Conservation (phyloP, 495 filamentous ascomycete species). For the Hamigera avellanea region DNA sequence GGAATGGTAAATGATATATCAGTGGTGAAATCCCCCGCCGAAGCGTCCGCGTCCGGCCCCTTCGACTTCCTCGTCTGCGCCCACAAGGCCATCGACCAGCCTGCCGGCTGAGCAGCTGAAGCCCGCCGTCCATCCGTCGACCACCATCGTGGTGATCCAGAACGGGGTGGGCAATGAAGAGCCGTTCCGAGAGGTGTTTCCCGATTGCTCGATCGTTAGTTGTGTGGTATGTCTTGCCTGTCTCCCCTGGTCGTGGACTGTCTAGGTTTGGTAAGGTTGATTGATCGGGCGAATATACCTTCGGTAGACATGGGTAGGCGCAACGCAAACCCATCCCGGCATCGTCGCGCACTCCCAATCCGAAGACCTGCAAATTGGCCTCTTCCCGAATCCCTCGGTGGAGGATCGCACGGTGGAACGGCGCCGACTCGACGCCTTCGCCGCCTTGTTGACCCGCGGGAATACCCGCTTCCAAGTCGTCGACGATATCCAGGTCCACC, state of each 20-base stretch:
- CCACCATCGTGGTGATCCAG: slow-evolving; percentile 20
- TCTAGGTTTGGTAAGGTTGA: background rate
- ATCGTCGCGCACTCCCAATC: slow-evolving; percentile 31
- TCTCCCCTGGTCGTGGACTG: too few relatives aligned
- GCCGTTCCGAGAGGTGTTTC: slow-evolving; percentile 16
- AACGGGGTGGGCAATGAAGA: slow-evolving; percentile 29
- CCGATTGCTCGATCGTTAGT: slow-evolving; percentile 16
- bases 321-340: slow-evolving; percentile 33
- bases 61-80: slow-evolving; percentile 39
- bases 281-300: background rate
- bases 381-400: slow-evolving; percentile 28
- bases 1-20: background rate
- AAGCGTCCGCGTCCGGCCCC: slow-evolving; percentile 12
- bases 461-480: slow-evolving; percentile 27
- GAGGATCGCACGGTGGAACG: slow-evolving; percentile 12
- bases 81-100: slow-evolving; percentile 39
- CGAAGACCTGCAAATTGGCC: slow-evolving; percentile 34
- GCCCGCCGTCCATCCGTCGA: slow-evolving; percentile 17
- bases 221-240: slow-evolving; percentile 14
- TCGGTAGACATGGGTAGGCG: slow-evolving; percentile 38
- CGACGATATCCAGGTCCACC: slow-evolving; percentile 32
- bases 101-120: slow-evolving; percentile 21
- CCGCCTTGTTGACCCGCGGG: slow-evolving; percentile 22
- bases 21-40: slow-evolving; percentile 33
- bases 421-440: slow-evolving; percentile 24